phyloP scores from a whole-genome alignment of 2,329 filamentous ascomycete genomes.

The Ploettnerulaceae sp. region DNA sequence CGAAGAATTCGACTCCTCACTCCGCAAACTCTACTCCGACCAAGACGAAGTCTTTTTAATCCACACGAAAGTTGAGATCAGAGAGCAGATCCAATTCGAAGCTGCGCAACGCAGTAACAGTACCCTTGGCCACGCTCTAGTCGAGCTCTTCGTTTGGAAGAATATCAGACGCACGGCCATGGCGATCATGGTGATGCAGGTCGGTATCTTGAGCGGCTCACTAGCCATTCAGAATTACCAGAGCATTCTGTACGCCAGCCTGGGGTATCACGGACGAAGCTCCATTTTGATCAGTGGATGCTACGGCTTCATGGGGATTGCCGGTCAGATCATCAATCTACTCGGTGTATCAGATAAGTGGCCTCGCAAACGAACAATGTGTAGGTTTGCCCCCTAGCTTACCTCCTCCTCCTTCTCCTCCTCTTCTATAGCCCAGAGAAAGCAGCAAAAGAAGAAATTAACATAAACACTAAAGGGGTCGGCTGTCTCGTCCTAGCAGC shows the following conservation, averaged over 20 bases:
- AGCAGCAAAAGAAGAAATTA: slow-evolving; percentile 1
- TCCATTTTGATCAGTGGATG: slow-evolving; percentile 34
- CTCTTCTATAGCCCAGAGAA: no score
- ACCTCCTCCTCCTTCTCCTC: no score
- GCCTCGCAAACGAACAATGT: slow-evolving; percentile 34
- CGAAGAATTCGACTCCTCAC: slow-evolving; percentile 9
- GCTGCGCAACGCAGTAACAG: slow-evolving; percentile 19
- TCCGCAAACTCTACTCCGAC: slow-evolving; percentile 18
- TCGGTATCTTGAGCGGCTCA: slow-evolving; percentile 35
- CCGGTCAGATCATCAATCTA: slow-evolving; percentile 35
- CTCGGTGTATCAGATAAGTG: slow-evolving; percentile 34
- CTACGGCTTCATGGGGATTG: slow-evolving; percentile 38
- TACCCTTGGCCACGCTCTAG: slow-evolving; percentile 19
- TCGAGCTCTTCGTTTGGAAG: slow-evolving; percentile 26
- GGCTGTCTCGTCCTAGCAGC: slow-evolving; percentile 18
- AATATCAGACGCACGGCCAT: slow-evolving; percentile 34
- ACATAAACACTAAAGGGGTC: slow-evolving; percentile 5
- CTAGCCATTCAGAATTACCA: slow-evolving; percentile 38
- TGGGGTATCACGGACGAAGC: slow-evolving; percentile 34
- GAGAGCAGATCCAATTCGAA: slow-evolving; percentile 32
- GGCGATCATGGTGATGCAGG: slow-evolving; percentile 34
- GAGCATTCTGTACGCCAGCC: slow-evolving; percentile 34
- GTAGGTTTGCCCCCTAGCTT: slow-evolving; percentile 27
- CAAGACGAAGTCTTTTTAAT: slow-evolving; percentile 28
- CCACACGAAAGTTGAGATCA: slow-evolving; percentile 31